Evolutionary conservation across 768 basidiomycete genomes (phyloP).

Genomic region (Mycena sanguinolenta): DNA sequence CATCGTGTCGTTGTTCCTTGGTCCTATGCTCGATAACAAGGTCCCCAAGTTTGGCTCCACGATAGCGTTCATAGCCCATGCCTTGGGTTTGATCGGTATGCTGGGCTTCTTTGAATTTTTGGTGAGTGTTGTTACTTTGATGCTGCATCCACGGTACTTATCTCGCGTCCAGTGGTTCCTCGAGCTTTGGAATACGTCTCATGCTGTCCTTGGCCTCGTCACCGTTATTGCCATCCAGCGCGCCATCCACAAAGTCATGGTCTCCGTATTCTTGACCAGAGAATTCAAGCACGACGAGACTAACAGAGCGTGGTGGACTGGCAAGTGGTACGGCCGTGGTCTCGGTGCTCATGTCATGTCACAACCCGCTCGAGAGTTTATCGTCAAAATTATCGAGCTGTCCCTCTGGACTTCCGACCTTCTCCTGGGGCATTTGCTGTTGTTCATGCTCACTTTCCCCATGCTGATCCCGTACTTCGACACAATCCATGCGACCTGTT

Average conservation of each 20-base stretch:
- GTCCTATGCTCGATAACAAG: conserved; percentile 87
- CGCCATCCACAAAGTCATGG: conserved; percentile 92
- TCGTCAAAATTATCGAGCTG: conserved; percentile 98
- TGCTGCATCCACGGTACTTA: conserved; percentile 34
- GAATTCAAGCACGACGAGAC: conserved; percentile 99
- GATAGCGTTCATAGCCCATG: conserved; percentile 92
- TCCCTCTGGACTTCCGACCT: conserved; percentile 97
- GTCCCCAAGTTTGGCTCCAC: conserved; percentile 93
- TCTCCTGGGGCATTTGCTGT: conserved; percentile 85
- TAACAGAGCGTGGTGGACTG: conserved; percentile 99
- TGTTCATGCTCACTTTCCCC: conserved; percentile 93
- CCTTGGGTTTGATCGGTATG: conserved; percentile 86
- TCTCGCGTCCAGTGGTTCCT: conserved; percentile 84
- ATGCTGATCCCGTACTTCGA: conserved; percentile 93
- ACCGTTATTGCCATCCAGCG: conserved; percentile 93
- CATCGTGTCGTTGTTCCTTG: conserved; percentile 91
- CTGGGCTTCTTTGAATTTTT: conserved; percentile 97
- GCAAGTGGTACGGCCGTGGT: conserved; percentile 95
- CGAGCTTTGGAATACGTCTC: conserved; percentile 91
- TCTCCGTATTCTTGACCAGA: conserved; percentile 93
- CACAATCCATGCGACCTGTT: conserved; percentile 88
- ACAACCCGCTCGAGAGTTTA: conserved; percentile 97
- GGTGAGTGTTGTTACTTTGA: conserved; percentile 58
- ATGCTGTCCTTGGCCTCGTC: conserved; percentile 94
- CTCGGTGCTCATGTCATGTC: conserved; percentile 93